These are phyloP conservation scores for Corymbia maculata DNA, from an alignment of 345 rosid genomes.

Conservation along the genomic window DNA sequence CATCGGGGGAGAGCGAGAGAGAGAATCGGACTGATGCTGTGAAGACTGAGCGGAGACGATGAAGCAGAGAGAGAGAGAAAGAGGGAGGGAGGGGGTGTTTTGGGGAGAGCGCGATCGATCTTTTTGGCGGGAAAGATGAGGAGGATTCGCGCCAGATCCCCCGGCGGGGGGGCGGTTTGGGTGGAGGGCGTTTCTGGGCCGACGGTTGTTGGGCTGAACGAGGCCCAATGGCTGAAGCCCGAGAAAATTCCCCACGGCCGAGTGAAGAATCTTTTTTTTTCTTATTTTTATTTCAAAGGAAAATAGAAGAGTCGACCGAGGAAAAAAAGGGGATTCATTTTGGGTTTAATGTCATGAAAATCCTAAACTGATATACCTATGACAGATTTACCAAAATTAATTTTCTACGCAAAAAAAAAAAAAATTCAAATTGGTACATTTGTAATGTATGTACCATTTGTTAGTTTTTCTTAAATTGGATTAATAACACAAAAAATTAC, in stretches of 20 bases:
- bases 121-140: conserved; percentile 27
- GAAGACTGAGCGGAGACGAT: conserved; percentile 48
- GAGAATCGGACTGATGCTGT: not conserved
- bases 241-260: not conserved
- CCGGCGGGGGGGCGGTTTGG: too few species aligned
- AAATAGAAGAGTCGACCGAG: not conserved
- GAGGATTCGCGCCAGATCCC: conserved; percentile 46
- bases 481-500: too few species aligned
- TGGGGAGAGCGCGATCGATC: not conserved
- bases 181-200: not conserved
- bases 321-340: not conserved
- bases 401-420: too few species aligned
- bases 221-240: not conserved
- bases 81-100: not conserved
- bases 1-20: not conserved
- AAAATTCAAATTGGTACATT: too few species aligned
- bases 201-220: not conserved
- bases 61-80: conserved; percentile 5
- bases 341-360: too few species aligned
- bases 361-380: too few species aligned
- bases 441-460: too few species aligned
- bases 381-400: too few species aligned
- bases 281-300: too few species aligned
- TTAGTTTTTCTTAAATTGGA: too few species aligned
- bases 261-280: not conserved